Base-by-base conservation (phyloP, 1,139 yeast species). In the Pichia sp. region DNA sequence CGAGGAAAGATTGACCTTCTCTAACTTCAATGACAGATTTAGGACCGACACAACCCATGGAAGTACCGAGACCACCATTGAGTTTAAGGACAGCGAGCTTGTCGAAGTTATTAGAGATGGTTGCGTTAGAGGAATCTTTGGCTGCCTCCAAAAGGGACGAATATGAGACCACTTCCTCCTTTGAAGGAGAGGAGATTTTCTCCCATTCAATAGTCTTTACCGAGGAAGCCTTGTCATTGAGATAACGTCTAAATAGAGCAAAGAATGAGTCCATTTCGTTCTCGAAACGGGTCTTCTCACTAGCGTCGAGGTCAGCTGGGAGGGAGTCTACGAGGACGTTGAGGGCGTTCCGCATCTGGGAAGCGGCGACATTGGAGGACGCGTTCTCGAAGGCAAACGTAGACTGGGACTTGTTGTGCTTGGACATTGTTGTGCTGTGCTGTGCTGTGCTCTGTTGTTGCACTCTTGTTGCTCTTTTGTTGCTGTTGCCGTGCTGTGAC, bases 21-120 rank as follows among this genome's bases (percentile, higher is more conserved):
- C 98, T 81, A 36, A 91, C 98, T 66, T 91, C 98, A 60, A 91
- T 93, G 48, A 91, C 94, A 17, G 96, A 84, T 64, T 91, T 91
- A 45, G 98, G 98, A 41, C 98, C 98, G 46, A 91, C 97, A 67
- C 98, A 93, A 40, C 98, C 98, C 98, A 91, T 91, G 13, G 98
- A 88, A 26, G 98, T 91, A 59, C 98, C 98, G 51, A 91, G 72
- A 35, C 98, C 98, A 69, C 98, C 98, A 60, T 91, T 91, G 59
- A 91, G 75, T 67, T 91, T 91, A 62, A 91, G 72, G 32, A 91
- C 98, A 4, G 97, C 97, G 59, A 91, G 73, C 63, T 88, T 88
- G 51, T 77, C 64, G 57, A 93, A 72, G 61, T 78, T 78, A 39
- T 64, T 60, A n/a, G n/a, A n/a, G n/a, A n/a, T n/a, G n/a, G n/a